phyloP scores from a whole-genome alignment of 305 asterid genomes.

The Coffea humblotiana region DNA sequence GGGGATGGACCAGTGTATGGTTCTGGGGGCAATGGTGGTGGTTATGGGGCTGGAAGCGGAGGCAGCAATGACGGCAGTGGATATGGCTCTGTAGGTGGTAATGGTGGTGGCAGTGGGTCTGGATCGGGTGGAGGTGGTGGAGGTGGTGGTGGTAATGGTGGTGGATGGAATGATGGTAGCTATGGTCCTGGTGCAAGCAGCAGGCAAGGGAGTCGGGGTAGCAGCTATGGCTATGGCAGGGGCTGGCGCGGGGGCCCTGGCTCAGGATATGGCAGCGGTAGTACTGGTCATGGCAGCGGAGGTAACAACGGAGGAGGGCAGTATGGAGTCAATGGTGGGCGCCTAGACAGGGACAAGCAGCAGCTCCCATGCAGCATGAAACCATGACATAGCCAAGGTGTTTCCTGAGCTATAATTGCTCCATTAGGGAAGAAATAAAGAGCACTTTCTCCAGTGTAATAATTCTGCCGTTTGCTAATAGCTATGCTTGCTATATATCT shows the following conservation, averaged over 20 bases:
- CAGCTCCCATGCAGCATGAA: neutral
- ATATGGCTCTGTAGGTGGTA: conserved; percentile 27
- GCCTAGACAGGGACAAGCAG: neutral
- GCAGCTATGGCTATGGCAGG: neutral
- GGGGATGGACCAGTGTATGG: conserved; percentile 3
- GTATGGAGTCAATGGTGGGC: neutral
- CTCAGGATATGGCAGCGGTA: neutral
- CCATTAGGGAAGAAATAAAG: conserved; percentile 18
- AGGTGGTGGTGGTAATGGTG: conserved; percentile 27
- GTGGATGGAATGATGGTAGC: conserved; percentile 16
- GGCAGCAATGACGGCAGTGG: conserved; percentile 24
- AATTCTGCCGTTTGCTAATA: conserved; percentile 1
- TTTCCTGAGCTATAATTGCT: neutral
- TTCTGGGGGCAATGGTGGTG: conserved; percentile 1
- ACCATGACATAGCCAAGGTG: neutral
- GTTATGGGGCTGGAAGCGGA: conserved; percentile 12
- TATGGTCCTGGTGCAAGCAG: conserved; percentile 14
- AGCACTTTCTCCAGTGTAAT: conserved; percentile 18
- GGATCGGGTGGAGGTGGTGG: conserved; percentile 17
- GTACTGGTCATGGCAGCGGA: conserved; percentile 6
- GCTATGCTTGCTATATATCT: neutral
- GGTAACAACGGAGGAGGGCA: conserved; percentile 18
- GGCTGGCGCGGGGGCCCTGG: conserved; percentile 18
- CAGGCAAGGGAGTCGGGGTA: neutral
- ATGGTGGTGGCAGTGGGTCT: conserved; percentile 25